Conservation (phyloP, 108 stramenopile genomes). For the Licmophora abbreviata region DNA sequence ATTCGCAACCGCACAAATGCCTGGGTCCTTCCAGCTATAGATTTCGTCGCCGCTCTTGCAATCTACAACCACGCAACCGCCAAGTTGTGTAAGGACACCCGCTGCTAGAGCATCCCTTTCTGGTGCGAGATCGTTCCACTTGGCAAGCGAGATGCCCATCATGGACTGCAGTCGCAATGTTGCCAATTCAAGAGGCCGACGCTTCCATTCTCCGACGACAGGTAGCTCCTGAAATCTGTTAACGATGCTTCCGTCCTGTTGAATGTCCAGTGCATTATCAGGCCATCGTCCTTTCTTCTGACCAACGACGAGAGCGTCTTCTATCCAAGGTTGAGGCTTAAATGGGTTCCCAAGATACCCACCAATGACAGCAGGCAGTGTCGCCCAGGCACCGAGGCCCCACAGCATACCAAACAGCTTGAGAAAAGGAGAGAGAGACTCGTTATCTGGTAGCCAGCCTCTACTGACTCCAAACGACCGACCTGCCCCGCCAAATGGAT, state of each 20-base stretch:
- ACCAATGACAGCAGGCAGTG: slow-evolving; percentile 84
- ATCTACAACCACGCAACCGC: slow-evolving; percentile 66
- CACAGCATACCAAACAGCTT: slow-evolving; percentile 90
- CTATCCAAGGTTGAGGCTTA: slow-evolving; percentile 72
- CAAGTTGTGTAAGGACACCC: slow-evolving; percentile 81
- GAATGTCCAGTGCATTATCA: slow-evolving; percentile 62
- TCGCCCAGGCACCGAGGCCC: slow-evolving; percentile 86
- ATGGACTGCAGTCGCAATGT: slow-evolving; percentile 86
- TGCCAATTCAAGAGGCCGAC: slow-evolving; percentile 83
- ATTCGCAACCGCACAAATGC: slow-evolving; percentile 83
- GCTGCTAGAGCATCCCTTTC: slow-evolving; percentile 51
- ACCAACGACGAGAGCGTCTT: slow-evolving; percentile 77
- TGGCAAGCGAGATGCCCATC: slow-evolving; percentile 74
- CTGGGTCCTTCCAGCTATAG: slow-evolving; percentile 76
- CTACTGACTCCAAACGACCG: slow-evolving; percentile 59
- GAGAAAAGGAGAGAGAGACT: slow-evolving; percentile 65
- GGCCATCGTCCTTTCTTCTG: slow-evolving; percentile 74
- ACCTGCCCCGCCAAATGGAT: slow-evolving; percentile 66
- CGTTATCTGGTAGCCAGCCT: slow-evolving; percentile 78
- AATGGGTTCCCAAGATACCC: slow-evolving; percentile 92
- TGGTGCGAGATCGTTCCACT: slow-evolving; percentile 78
- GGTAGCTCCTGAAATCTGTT: slow-evolving; percentile 80
- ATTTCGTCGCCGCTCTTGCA: slow-evolving; percentile 21
- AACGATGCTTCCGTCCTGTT: slow-evolving; percentile 35
- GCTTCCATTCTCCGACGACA: slow-evolving; percentile 74